Percentiles rank a stretch among this genome's conserved stretches.
Conservation (phyloP, 768 basidiomycete species). For the Cyclocybe aegerita region DNA sequence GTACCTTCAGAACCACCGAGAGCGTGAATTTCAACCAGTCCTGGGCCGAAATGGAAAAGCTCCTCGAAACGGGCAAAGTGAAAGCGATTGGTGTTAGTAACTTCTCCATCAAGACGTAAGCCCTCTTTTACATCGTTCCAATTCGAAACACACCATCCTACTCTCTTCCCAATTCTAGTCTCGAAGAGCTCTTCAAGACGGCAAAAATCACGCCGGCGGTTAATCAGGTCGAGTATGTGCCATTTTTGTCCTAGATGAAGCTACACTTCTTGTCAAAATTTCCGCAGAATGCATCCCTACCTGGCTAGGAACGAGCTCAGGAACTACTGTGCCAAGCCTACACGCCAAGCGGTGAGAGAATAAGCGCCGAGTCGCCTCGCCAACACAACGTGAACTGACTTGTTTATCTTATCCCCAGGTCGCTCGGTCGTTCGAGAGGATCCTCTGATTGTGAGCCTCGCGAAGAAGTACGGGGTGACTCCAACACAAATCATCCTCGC, state of each 20-base stretch:
- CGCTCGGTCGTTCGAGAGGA: slow-evolving; percentile 45
- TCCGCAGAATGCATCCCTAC: slow-evolving; percentile 46
- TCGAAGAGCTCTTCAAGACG: slow-evolving; percentile 38
- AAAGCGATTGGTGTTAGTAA: slow-evolving; percentile 60
- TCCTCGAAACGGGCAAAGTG: slow-evolving; percentile 44
- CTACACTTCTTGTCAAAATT: neutral
- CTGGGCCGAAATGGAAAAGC: slow-evolving; percentile 52
- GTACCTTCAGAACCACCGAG: slow-evolving; percentile 29
- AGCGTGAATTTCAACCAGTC: slow-evolving; percentile 38
- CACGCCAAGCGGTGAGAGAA: slow-evolving; percentile 38
- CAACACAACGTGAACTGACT: neutral
- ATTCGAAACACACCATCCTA: neutral
- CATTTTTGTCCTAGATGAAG: neutral
- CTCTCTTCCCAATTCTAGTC: slow-evolving; percentile 17
- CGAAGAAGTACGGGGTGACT: slow-evolving; percentile 41
- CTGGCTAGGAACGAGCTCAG: slow-evolving; percentile 47
- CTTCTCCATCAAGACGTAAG: slow-evolving; percentile 55
- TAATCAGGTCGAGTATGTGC: slow-evolving; percentile 44
- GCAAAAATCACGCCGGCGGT: slow-evolving; percentile 45
- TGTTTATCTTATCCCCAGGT: slow-evolving; percentile 22
- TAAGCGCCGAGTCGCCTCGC: neutral
- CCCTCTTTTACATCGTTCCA: slow-evolving; percentile 7
- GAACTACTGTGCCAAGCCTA: slow-evolving; percentile 48
- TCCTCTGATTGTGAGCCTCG: slow-evolving; percentile 39
- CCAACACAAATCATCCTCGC: slow-evolving; percentile 46